These are phyloP conservation scores for Paragyromitra xinjiangensis DNA, from an alignment of 495 filamentous ascomycete species.

Conservation along the genomic window DNA sequence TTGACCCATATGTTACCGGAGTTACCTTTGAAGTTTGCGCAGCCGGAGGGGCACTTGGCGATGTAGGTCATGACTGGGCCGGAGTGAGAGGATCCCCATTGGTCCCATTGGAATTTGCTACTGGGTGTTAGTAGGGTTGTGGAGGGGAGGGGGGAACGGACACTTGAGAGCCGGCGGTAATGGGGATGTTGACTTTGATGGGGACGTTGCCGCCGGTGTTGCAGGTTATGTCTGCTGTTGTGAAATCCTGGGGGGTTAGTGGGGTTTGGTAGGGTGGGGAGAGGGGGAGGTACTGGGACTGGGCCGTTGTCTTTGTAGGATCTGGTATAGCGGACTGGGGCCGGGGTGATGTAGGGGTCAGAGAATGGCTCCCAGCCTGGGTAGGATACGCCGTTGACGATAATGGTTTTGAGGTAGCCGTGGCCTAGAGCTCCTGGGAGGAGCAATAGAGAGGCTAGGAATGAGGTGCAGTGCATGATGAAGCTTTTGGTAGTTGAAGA, in stretches of 20 bases:
- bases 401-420: conserved; percentile 41
- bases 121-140: not conserved
- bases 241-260: conserved; percentile 57
- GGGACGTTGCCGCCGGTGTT: conserved; percentile 67
- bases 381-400: conserved; percentile 36
- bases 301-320: conserved; percentile 66
- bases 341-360: conserved; percentile 59
- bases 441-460: conserved; percentile 18
- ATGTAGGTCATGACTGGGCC: conserved; percentile 78
- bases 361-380: conserved; percentile 56
- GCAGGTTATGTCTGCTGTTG: conserved; percentile 72
- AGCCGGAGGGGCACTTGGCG: conserved; percentile 75
- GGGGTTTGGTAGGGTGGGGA: too few species aligned
- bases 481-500: not conserved
- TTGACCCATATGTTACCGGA: conserved; percentile 73
- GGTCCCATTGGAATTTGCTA: conserved; percentile 67
- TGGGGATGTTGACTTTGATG: conserved; percentile 65
- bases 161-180: conserved; percentile 64
- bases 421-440: conserved; percentile 27
- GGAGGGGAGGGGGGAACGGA: not conserved
- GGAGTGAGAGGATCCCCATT: conserved; percentile 73
- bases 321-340: conserved; percentile 64
- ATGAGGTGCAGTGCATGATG: conserved; percentile 17
- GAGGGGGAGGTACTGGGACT: conserved; percentile 54
- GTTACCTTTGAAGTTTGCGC: conserved; percentile 75